These are phyloP conservation scores for Lepidium didymum DNA, from an alignment of 345 rosid genomes.

Conservation along the genomic window DNA sequence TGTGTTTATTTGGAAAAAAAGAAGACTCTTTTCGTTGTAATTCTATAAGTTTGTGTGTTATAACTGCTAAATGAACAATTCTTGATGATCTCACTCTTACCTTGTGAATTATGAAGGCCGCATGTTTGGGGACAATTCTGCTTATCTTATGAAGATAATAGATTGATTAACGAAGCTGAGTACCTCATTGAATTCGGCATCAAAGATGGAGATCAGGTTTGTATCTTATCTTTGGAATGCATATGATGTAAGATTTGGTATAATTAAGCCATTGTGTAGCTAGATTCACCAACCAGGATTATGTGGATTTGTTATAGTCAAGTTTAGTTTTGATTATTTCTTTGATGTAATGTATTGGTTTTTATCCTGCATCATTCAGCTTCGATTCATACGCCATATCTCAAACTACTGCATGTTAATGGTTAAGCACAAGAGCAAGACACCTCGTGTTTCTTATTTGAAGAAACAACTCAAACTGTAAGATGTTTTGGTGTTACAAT, in stretches of 20 bases:
- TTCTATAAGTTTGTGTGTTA: no score
- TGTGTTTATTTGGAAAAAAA: background rate
- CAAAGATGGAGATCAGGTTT: conserved; percentile 79
- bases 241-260: no score
- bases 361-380: conserved; percentile 34
- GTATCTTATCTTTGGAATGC: background rate
- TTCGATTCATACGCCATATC: conserved; percentile 62
- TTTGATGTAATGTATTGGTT: background rate
- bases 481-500: conserved; percentile 5
- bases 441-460: conserved; percentile 16
- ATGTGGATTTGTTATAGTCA: background rate
- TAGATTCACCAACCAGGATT: background rate
- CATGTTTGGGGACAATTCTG: conserved; percentile 91
- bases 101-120: conserved; percentile 42
- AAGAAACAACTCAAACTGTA: conserved; percentile 39
- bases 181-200: conserved; percentile 50
- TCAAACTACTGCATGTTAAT: conserved; percentile 34
- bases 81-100: background rate
- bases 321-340: background rate
- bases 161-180: conserved; percentile 46
- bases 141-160: conserved; percentile 53
- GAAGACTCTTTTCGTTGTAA: no score
- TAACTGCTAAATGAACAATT: background rate
- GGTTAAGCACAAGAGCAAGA: conserved; percentile 33
- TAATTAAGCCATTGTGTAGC: background rate